These are phyloP conservation scores for Lyophyllum shimeji DNA, from an alignment of 768 basidiomycete species.

Conservation along the genomic window DNA sequence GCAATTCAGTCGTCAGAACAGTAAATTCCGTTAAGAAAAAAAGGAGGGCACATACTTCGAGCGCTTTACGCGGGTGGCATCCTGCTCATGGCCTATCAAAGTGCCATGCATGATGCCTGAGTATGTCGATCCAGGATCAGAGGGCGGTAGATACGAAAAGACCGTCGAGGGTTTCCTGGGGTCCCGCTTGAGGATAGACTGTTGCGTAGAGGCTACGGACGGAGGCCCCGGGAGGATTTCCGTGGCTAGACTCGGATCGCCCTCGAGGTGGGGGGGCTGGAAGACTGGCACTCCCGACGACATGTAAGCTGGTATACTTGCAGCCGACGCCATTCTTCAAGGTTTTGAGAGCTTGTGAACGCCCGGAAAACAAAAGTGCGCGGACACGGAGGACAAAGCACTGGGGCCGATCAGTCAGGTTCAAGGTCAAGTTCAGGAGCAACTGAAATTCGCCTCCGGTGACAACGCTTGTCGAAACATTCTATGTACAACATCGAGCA, in stretches of 20 bases:
- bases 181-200: slow-evolving; percentile 74
- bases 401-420: slow-evolving; percentile 16
- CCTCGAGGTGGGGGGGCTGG: slow-evolving; percentile 81
- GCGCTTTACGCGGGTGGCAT: slow-evolving; percentile 71
- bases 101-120: slow-evolving; percentile 71
- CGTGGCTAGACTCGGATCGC: slow-evolving; percentile 80
- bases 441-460: slow-evolving; percentile 7
- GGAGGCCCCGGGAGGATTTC: slow-evolving; percentile 91
- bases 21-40: slow-evolving; percentile 9
- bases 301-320: slow-evolving; percentile 70
- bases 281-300: slow-evolving; percentile 69
- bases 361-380: slow-evolving; percentile 15
- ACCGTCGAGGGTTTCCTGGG: slow-evolving; percentile 69
- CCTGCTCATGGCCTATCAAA: slow-evolving; percentile 61
- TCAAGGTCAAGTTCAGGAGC: slow-evolving; percentile 10
- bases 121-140: slow-evolving; percentile 89
- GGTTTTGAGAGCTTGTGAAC: slow-evolving; percentile 18
- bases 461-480: background rate
- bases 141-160: slow-evolving; percentile 78
- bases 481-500: slow-evolving; percentile 4
- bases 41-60: slow-evolving; percentile 53
- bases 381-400: slow-evolving; percentile 18
- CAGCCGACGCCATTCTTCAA: slow-evolving; percentile 68
- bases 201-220: slow-evolving; percentile 67
- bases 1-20: slow-evolving; percentile 22